These are phyloP conservation scores for Solanum rostratum DNA, from an alignment of 257 asterid species.

Conservation along the genomic window DNA sequence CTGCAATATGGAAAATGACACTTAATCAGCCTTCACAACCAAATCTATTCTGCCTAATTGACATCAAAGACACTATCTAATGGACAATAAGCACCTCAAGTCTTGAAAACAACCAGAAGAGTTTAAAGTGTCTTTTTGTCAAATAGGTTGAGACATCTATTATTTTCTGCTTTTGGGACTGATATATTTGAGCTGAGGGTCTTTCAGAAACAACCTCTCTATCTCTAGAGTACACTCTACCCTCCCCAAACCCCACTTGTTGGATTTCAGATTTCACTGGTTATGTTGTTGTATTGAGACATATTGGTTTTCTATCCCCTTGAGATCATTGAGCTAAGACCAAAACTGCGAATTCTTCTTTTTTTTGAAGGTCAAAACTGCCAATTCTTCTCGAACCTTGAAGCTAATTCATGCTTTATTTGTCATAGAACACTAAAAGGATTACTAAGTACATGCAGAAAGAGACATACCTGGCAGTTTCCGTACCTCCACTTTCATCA, in stretches of 20 bases:
- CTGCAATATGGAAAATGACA: background rate
- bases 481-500: slow-evolving; percentile 31
- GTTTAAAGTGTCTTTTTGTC: background rate
- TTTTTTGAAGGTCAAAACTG: too few species aligned
- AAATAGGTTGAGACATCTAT: background rate
- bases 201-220: too few species aligned
- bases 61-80: background rate
- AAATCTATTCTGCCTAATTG: background rate
- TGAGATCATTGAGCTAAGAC: background rate
- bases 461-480: slow-evolving; percentile 41
- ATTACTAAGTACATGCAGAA: background rate
- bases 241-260: too few species aligned
- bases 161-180: too few species aligned
- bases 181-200: too few species aligned
- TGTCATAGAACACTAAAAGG: background rate
- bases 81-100: background rate
- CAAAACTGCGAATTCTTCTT: background rate
- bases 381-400: background rate
- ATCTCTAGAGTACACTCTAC: too few species aligned
- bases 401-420: background rate
- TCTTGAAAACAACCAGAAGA: background rate
- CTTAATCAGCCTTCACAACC: background rate
- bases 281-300: background rate
- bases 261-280: too few species aligned
- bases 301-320: background rate